Evolutionary conservation across 2,329 filamentous ascomycete genomes (phyloP).

Genomic region (Ambrosiella beaveri): DNA sequence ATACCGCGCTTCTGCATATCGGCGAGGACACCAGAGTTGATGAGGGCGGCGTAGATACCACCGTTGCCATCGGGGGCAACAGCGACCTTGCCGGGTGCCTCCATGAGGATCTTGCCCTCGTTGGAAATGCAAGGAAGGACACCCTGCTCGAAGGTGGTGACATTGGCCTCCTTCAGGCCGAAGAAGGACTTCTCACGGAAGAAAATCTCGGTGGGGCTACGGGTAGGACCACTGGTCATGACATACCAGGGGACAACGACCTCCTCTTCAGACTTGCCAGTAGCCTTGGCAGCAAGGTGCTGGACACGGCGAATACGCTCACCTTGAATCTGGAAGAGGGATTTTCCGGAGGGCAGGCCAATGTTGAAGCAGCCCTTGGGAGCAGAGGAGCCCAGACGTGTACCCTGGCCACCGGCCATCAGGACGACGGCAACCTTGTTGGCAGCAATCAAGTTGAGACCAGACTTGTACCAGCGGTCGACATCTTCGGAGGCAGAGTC

Average conservation of each 20-base stretch:
- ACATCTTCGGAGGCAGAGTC: conserved; percentile 69
- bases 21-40: conserved; percentile 60
- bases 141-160: conserved; percentile 90
- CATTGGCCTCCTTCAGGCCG: conserved; percentile 68
- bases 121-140: conserved; percentile 94
- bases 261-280: conserved; percentile 27
- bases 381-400: conserved; percentile 78
- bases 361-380: conserved; percentile 98
- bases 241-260: conserved; percentile 90
- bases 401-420: conserved; percentile 95
- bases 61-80: conserved; percentile 96
- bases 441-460: conserved; percentile 62
- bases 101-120: conserved; percentile 90
- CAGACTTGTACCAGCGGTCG: conserved; percentile 66
- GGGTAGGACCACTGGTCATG: conserved; percentile 94
- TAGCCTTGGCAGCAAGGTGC: conserved; percentile 56
- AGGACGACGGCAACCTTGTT: conserved; percentile 73
- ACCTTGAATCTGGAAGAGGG: conserved; percentile 92
- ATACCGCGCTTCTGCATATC: conserved; percentile 84
- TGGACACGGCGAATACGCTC: conserved; percentile 84
- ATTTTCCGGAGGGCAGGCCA: conserved; percentile 79
- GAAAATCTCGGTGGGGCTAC: conserved; percentile 80
- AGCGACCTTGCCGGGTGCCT: conserved; percentile 76
- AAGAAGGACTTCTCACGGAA: conserved; percentile 86
- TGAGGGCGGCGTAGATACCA: conserved; percentile 83